phyloP scores from a whole-genome alignment of 441 rosid species.

The Euphorbia celastroides region DNA sequence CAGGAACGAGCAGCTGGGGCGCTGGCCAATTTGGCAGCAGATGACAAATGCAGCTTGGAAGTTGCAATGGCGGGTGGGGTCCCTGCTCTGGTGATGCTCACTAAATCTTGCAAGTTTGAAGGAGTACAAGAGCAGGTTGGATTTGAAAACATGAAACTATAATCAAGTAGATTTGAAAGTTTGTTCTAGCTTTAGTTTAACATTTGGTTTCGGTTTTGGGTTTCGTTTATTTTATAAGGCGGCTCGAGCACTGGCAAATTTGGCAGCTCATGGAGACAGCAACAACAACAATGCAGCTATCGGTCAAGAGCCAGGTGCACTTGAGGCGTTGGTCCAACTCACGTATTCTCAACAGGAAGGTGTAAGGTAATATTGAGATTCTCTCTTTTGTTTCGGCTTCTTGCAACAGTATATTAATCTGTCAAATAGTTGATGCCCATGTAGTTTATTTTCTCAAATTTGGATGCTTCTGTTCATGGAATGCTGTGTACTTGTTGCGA shows the following conservation, averaged over 20 bases:
- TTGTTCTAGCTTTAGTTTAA: background rate
- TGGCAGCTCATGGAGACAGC: constrained; percentile 54
- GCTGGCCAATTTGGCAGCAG: constrained; percentile 52
- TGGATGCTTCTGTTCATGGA: background rate
- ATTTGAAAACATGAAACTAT: constrained; percentile 2
- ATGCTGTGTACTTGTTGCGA: constrained; percentile 9
- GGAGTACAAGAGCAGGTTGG: constrained; percentile 53
- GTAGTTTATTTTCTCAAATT: background rate
- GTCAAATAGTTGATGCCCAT: background rate
- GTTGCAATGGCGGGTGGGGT: constrained; percentile 40
- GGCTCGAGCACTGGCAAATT: constrained; percentile 49
- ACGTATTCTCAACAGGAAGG: constrained; percentile 46
- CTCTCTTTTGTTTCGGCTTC: background rate
- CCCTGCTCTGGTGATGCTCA: constrained; percentile 44
- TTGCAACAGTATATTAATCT: background rate
- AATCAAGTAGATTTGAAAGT: background rate
- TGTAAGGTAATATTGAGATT: constrained; percentile 31
- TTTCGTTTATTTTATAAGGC: constrained; percentile 26
- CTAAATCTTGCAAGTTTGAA: constrained; percentile 36
- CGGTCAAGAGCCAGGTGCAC: constrained; percentile 47
- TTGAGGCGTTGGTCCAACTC: constrained; percentile 43
- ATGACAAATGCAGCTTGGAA: constrained; percentile 45
- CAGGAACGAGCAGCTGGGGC: constrained; percentile 66
- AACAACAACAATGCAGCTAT: constrained; percentile 39
- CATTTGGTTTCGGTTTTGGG: background rate